Conservation (phyloP, 768 basidiomycete genomes). For the Udeniomyces megalosporus region DNA sequence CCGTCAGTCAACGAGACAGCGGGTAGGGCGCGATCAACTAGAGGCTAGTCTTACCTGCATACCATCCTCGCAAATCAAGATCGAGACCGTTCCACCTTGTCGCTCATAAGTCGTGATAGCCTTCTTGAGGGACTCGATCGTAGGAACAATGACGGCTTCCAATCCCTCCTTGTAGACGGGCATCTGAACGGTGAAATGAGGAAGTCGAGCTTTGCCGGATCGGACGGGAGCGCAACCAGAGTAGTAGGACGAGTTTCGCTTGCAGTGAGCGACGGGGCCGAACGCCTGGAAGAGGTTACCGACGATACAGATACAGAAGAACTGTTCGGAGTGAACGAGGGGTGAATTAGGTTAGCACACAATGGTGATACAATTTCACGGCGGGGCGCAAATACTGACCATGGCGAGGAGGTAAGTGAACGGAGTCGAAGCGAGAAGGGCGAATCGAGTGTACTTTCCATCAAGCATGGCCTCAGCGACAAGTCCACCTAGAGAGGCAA, state of each 20-base stretch:
- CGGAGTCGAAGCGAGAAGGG: constrained; percentile 47
- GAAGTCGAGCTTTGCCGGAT: constrained; percentile 4
- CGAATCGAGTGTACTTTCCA: constrained; percentile 45
- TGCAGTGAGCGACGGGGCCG: constrained; percentile 28
- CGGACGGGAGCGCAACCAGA: constrained; percentile 17
- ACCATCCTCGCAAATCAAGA: constrained; percentile 73
- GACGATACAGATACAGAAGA: constrained; percentile 26
- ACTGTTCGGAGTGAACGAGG: constrained; percentile 15
- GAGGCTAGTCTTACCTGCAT: constrained; percentile 37
- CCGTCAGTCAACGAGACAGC: neutral
- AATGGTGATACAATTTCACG: too few species aligned
- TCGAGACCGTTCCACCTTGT: constrained; percentile 67
- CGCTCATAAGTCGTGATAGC: constrained; percentile 78
- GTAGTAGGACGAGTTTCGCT: constrained; percentile 27
- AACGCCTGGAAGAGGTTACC: constrained; percentile 28
- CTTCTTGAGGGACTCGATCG: constrained; percentile 47
- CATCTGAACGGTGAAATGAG: constrained; percentile 17
- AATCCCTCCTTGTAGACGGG: constrained; percentile 24
- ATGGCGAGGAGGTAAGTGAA: constrained; percentile 56
- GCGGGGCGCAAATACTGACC: constrained; percentile 19
- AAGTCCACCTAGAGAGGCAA: constrained; percentile 34
- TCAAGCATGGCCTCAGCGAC: constrained; percentile 56
- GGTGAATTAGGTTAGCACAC: neutral
- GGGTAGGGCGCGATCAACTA: neutral
- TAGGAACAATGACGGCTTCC: constrained; percentile 20